Evolutionary conservation across 1,139 yeast species (phyloP), one percentile per base, ranked within the genome.

Genomic region (Geotrichum macrosporum): DNA sequence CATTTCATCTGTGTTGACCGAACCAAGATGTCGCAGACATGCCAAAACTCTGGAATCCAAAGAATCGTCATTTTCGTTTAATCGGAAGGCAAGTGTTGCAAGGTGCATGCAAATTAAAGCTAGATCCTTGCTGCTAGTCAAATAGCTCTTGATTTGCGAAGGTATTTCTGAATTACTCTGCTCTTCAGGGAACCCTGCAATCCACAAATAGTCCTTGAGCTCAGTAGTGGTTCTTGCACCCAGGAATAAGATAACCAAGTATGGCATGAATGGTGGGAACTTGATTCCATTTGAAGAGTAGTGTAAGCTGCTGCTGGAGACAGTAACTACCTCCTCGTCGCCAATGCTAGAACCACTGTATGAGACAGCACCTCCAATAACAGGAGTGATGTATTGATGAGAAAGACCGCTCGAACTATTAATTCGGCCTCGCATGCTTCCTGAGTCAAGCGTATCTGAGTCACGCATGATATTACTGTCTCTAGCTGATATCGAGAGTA

Each of bases 211-310:
- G 29, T 68, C 69, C 5, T 63, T 62, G 51, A 83, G 72, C 15
- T 77, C 78, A 1, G 66, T 60, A 29, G 75, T 76, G 12, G 76
- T 72, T 16, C 75, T 63, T 36, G 77, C 67, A 24, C 83, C 67
- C 9, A 76, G 57, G 61, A 71, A 84, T 12, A 82, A 62, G 56
- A 83, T 73, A 41, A 78, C 72, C 51, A 84, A 63, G 57, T 78
- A 83, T 57, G 75, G 57, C 54, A 66, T 49, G 39, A 58, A 60
- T 57, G 63, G 42, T 54, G 49, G 47, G 18, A 32, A 35, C 15
- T 41, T 41, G 4, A 32, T 24, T 4, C 16, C 29, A 6, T 9
- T 13, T 5, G 42, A 13, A 6, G 22, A 5, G 35, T 30, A 41
- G 15, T 21, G 15, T 5, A 42, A 15, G 20, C 24, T 13, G 33